A percentile compares a stretch with the other conserved stretches of the same genome.
These are phyloP conservation scores for Trichoderma sp. DNA, from an alignment of 2,329 filamentous ascomycete genomes.

Conservation along the genomic window DNA sequence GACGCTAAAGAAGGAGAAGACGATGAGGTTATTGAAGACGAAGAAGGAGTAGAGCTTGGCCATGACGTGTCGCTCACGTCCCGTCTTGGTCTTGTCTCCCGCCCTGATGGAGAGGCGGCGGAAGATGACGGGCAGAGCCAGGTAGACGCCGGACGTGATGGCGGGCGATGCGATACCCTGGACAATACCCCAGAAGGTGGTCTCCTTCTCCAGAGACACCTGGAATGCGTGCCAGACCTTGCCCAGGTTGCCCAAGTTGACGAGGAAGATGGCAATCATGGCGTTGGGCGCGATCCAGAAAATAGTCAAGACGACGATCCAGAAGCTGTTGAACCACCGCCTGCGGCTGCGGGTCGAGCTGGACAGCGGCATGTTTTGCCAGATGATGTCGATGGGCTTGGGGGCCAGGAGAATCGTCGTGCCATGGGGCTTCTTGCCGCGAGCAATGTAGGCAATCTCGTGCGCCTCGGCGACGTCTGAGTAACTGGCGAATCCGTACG, in stretches of 20 bases:
- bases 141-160: slow-evolving; percentile 82
- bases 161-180: slow-evolving; percentile 92
- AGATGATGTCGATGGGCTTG: slow-evolving; percentile 88
- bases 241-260: slow-evolving; percentile 80
- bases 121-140: slow-evolving; percentile 88
- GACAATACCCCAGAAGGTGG: slow-evolving; percentile 76
- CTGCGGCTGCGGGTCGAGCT: slow-evolving; percentile 70
- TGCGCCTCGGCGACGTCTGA: slow-evolving; percentile 87
- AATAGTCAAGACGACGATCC: slow-evolving; percentile 78
- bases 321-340: slow-evolving; percentile 77
- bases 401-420: slow-evolving; percentile 79
- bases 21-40: slow-evolving; percentile 92
- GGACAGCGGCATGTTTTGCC: slow-evolving; percentile 83
- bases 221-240: slow-evolving; percentile 78
- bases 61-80: slow-evolving; percentile 86
- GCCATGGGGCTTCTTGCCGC: slow-evolving; percentile 78
- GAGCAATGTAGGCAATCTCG: slow-evolving; percentile 77
- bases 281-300: slow-evolving; percentile 92
- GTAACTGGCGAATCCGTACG: slow-evolving; percentile 94
- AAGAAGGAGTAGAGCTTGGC: slow-evolving; percentile 94
- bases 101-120: slow-evolving; percentile 79
- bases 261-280: slow-evolving; percentile 89
- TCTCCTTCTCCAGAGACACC: slow-evolving; percentile 61
- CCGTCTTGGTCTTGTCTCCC: slow-evolving; percentile 89
- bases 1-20: slow-evolving; percentile 90